Conservation (phyloP, 805 yeast species). For the Starmerella tilneyi region DNA sequence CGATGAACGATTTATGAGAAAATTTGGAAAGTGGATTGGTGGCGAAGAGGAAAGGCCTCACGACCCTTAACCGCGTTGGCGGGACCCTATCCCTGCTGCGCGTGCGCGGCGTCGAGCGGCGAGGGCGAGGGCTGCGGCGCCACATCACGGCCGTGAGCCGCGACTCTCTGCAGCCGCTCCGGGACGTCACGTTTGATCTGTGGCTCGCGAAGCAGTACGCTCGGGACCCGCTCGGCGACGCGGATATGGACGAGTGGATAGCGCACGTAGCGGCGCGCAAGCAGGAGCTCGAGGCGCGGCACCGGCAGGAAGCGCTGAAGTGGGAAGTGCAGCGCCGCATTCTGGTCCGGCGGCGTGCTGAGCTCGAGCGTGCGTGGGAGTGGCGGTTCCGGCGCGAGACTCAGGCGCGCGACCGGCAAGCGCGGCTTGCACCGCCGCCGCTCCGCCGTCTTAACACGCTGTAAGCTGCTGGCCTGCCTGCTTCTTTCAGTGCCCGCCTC, state of each 20-base stretch:
- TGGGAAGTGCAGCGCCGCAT: slow-evolving; percentile 23
- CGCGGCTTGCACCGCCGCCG: slow-evolving; percentile 4
- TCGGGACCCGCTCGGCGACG: slow-evolving; percentile 16
- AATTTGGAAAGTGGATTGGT: slow-evolving; percentile 15
- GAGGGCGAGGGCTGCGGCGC: slow-evolving; percentile 17
- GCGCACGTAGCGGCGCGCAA: slow-evolving; percentile 1
- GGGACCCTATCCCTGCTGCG: slow-evolving; percentile 18
- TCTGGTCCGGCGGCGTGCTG: slow-evolving; percentile 14
- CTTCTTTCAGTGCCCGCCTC: too few relatives aligned
- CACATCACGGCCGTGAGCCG: slow-evolving; percentile 13
- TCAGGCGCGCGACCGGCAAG: slow-evolving; percentile 5
- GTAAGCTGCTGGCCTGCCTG: too few relatives aligned
- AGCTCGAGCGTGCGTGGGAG: slow-evolving; percentile 16
- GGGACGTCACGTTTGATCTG: slow-evolving; percentile 10
- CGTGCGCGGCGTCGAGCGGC: slow-evolving; percentile 18
- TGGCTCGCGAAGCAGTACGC: slow-evolving; percentile 17
- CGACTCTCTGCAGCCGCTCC: background rate
- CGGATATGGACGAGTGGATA: slow-evolving; percentile 15
- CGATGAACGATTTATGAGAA: slow-evolving; percentile 14
- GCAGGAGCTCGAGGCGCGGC: background rate
- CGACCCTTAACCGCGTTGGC: slow-evolving; percentile 17
- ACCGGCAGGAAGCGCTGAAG: background rate
- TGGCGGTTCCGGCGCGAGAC: slow-evolving; percentile 7
- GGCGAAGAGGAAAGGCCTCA: slow-evolving; percentile 14
- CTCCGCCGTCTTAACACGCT: slow-evolving; percentile 9